phyloP scores from a whole-genome alignment of 1,284 basidiomycete genomes.

The Somion occarium region DNA sequence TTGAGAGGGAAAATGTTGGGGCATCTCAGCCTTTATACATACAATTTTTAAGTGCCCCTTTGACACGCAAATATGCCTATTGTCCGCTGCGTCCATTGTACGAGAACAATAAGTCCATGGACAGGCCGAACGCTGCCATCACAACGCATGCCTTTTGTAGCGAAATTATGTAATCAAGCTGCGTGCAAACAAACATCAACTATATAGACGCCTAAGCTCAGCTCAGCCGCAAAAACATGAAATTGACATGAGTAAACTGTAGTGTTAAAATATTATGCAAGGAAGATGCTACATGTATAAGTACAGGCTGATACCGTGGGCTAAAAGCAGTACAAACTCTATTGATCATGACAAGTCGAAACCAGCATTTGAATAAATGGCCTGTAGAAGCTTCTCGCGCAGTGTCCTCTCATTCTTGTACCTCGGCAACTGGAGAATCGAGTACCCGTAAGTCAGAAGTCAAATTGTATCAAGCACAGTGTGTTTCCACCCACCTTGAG shows the following conservation, averaged over 20 bases:
- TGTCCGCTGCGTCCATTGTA: constrained; percentile 6
- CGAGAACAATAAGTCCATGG: constrained; percentile 2
- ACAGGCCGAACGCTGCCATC: neutral
- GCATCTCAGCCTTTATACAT: neutral
- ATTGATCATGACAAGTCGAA: constrained; percentile 80
- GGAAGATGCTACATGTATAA: too few relatives aligned
- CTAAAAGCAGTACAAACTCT: too few relatives aligned
- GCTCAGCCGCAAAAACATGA: too few relatives aligned
- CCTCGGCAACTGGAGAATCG: constrained; percentile 51
- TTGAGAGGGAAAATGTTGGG: constrained; percentile 1
- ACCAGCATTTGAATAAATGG: constrained; percentile 81
- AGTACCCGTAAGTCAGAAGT: too few relatives aligned
- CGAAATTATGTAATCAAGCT: neutral
- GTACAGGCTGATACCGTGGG: too few relatives aligned
- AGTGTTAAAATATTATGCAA: too few relatives aligned
- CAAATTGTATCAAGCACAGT: too few relatives aligned
- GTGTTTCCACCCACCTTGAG: constrained; percentile 69
- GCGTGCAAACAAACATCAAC: neutral
- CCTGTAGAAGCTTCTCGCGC: constrained; percentile 77
- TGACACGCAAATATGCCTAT: neutral
- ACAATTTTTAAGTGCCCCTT: neutral
- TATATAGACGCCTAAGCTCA: neutral
- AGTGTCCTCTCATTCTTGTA: constrained; percentile 63
- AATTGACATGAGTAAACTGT: too few relatives aligned
- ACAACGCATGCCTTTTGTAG: constrained; percentile 2